Evolutionary conservation across 2,329 filamentous ascomycete genomes (phyloP), one percentile per base, ranked within the genome.

Genomic region (Metarhizium album): DNA sequence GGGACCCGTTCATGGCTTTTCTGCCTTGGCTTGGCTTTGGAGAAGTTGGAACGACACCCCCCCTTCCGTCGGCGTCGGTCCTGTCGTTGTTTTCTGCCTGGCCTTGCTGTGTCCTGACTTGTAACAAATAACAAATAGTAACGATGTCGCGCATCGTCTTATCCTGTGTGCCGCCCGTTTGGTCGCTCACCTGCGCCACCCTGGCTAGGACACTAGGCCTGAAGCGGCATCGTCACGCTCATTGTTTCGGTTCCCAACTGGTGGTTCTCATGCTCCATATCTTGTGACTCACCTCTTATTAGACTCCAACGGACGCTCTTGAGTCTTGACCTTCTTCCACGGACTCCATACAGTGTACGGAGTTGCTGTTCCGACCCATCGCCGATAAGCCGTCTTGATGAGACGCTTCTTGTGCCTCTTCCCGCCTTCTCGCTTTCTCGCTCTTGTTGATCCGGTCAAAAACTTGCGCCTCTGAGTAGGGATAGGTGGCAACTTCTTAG

Each of bases 201-300:
- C 48, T 40, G 24, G 16, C 47, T 2, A 20, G 46, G 7, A 29
- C 7, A 29, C 52, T 53, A 53, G 24, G n/a, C 48, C 48, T 16
- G 45, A 48, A 48, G 35, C 40, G 48, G 49, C 46, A 49, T 31
- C 45, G 35, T 35, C 43, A 43, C 51, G 42, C 23, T 16, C 18
- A 9, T 38, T 46, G 52, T 47, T 48, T 53, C 46, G 52, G 37
- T 42, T 48, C 24, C 33, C 37, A 14, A 48, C n/a, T n/a, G n/a
- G 42, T 50, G 48, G 51, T 40, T 43, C 45, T 42, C 33, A 42
- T 42, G 38, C 22, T 42, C 43, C 47, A 24, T 37, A 46, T 48
- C 53, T 46, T 53, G 51, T 54, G 53, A 54, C 52, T 54, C 52
- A 52, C 47, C 24, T 42, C 35, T 18, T 46, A 23, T 18, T 46